phyloP scores from a whole-genome alignment of 495 filamentous ascomycete species.

The Entonaema liquescens region DNA sequence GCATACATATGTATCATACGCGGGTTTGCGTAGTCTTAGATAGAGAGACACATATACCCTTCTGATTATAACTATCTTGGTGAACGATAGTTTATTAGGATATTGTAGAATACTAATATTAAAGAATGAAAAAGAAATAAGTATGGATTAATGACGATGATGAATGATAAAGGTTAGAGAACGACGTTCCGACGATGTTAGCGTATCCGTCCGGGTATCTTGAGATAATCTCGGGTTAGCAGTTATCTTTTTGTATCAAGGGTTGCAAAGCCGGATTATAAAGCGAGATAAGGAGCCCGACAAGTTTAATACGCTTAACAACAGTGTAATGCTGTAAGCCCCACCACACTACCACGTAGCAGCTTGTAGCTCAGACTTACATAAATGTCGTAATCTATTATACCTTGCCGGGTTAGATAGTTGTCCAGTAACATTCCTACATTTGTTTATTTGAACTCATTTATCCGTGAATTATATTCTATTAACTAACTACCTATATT shows the following conservation, averaged over 20 bases:
- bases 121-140: neutral
- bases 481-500: neutral
- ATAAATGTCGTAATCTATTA: slow-evolving; percentile 2
- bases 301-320: neutral
- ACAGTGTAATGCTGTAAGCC: neutral
- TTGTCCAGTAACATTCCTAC: too few relatives aligned
- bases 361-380: neutral
- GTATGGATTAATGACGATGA: neutral
- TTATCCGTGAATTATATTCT: too few relatives aligned
- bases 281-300: slow-evolving; percentile 11
- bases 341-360: slow-evolving; percentile 3
- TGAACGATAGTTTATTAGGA: neutral
- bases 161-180: neutral
- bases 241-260: neutral
- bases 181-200: neutral
- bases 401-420: neutral
- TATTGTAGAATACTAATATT: neutral
- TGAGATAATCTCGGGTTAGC: slow-evolving; percentile 11
- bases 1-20: slow-evolving; percentile 6
- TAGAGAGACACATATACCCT: neutral
- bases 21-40: neutral
- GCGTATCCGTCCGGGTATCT: slow-evolving; percentile 17
- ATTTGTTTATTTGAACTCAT: too few relatives aligned
- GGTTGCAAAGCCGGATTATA: slow-evolving; percentile 13
- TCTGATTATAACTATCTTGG: neutral